Base-by-base conservation (phyloP, 768 basidiomycete genomes). In the Mrakia blollopis region DNA sequence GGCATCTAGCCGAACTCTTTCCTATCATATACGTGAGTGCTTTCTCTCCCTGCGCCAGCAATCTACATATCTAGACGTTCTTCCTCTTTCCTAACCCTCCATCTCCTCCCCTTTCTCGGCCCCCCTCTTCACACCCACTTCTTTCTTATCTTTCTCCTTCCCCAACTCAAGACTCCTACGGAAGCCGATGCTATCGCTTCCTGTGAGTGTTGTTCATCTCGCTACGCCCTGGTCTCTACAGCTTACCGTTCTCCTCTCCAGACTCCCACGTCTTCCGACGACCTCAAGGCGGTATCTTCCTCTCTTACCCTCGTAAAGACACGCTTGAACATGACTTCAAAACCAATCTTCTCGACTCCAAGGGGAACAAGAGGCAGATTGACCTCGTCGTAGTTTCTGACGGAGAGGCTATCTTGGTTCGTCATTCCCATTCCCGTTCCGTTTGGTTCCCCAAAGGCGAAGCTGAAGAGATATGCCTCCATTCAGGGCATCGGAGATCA, bases 321-420 rank as follows among this genome's bases (percentile, higher is more conserved):
- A 83, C 85, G 10, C 92, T 93, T 90, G 91, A 92, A 80, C 86
- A 89, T 78, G 89, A 90, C 78, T 91, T 91, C 80, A 35, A 62
- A 16, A 72, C 57, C 4, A 57, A 60, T 32, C 52, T 72, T 7
- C 28, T 35, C 54, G 50, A 72, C 61, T 3, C n/a, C 2, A 41
- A 28, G 28, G 71, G 69, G 3, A 28, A 47, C n/a, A 65, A 63
- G 71, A 3, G 32, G 7, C 62, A 81, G 77, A 88, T 94, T 74
- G 90, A 94, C 78, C 85, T 94, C 32, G 86, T 95, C 71, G 92
- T 94, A 35, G 90, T 90, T 74, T 91, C 92, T 0, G 93, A 95
- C 81, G 88, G 90, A 6, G 92, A 93, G 80, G 91, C 91, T 0
- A 94, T 94, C 77, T 85, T 95, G 14, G 57, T 57, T 6, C 57